phyloP scores from a whole-genome alignment of 169 alveolate species.

The Plasmodium falciparum region DNA sequence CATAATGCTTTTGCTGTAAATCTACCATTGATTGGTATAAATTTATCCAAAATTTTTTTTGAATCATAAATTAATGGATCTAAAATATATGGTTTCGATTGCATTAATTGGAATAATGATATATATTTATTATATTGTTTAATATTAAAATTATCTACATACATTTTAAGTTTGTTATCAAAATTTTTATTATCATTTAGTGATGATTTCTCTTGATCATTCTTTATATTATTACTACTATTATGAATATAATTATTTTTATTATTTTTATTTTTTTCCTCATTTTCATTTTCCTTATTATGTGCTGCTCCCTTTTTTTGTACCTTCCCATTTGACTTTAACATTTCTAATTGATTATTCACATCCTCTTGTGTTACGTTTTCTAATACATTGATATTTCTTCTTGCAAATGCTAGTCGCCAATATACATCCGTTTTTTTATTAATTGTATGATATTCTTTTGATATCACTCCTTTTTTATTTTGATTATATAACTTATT shows the following conservation, averaged over 20 bases:
- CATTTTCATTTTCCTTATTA: conserved; percentile 2
- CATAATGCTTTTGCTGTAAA: conserved; percentile 79
- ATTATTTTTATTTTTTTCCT: neutral
- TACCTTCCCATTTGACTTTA: conserved; percentile 2
- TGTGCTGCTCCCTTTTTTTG: conserved; percentile 1
- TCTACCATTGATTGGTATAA: conserved; percentile 81
- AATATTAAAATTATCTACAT: conserved; percentile 35
- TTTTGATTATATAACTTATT: conserved; percentile 50
- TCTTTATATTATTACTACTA: neutral
- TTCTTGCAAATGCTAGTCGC: conserved; percentile 58
- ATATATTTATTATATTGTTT: conserved; percentile 65
- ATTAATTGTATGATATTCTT: conserved; percentile 46
- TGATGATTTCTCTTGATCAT: neutral
- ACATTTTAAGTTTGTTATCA: conserved; percentile 43
- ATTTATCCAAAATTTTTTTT: conserved; percentile 77
- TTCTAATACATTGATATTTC: conserved; percentile 21
- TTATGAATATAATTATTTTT: neutral
- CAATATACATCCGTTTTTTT: conserved; percentile 60
- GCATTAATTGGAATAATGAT: conserved; percentile 68
- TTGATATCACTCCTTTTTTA: conserved; percentile 28
- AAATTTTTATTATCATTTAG: conserved; percentile 10
- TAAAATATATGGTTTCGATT: conserved; percentile 76
- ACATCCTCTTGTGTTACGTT: conserved; percentile 4
- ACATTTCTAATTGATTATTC: conserved; percentile 28
- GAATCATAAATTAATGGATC: conserved; percentile 81